phyloP scores from a whole-genome alignment of 768 basidiomycete species.

The Psilocybe azurescens region DNA sequence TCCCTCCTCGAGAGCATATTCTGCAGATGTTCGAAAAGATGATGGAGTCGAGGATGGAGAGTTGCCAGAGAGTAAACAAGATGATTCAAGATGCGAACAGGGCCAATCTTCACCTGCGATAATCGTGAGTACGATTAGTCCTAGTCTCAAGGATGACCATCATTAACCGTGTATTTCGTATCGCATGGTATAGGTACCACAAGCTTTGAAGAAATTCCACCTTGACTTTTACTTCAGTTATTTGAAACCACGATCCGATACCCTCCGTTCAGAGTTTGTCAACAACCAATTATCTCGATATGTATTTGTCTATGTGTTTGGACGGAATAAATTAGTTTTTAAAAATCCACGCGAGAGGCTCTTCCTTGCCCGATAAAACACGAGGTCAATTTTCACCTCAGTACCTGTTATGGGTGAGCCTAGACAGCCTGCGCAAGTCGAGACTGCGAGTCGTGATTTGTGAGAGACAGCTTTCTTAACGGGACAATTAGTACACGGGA shows the following conservation, averaged over 20 bases:
- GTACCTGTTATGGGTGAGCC: not conserved
- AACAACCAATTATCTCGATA: not conserved
- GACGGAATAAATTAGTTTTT: not conserved
- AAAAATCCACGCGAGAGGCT: not conserved
- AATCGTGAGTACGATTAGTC: conserved; percentile 7
- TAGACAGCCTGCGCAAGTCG: not conserved
- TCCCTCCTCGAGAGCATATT: conserved; percentile 48
- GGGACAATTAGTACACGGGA: not conserved
- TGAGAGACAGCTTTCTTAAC: not conserved
- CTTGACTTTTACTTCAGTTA: not conserved
- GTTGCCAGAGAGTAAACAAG: conserved; percentile 68
- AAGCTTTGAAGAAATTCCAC: not conserved
- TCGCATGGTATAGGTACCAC: not conserved
- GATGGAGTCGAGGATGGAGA: conserved; percentile 78
- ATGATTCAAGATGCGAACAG: conserved; percentile 55
- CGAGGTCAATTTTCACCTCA: not conserved
- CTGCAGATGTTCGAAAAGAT: conserved; percentile 74
- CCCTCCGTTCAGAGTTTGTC: not conserved
- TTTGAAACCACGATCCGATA: not conserved
- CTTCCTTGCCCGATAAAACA: not conserved
- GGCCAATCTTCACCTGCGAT: conserved; percentile 32
- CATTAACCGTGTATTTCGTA: not conserved
- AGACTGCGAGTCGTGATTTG: not conserved
- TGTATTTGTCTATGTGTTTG: not conserved
- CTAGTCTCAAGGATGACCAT: not conserved